Evolutionary conservation across 345 rosid species (phyloP), one percentile per base, ranked within the genome.

Genomic region (Abelmoschus esculentus): DNA sequence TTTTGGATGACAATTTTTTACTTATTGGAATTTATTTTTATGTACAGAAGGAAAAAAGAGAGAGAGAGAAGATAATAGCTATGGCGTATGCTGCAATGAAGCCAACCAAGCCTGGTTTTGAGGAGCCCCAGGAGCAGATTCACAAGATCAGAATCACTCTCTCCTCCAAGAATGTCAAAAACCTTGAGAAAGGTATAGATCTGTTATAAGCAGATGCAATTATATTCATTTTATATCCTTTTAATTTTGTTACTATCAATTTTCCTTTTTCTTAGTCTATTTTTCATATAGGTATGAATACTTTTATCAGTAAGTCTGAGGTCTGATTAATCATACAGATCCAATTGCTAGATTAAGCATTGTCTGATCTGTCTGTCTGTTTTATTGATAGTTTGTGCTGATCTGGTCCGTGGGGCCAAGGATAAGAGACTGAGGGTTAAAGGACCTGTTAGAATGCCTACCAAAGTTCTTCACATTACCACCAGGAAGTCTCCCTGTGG

Each of bases 121-220:
- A 87, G 69, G 96, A 87, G 9, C 28, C 89, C 0, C 80, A 81
- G 26, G 92, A 82, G 77, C 86, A 84, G 76, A 80, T 86, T 72
- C 92, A 89, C 66, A 87, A 86, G 83, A 89, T 89, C 73, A 81
- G 92, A 28, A 89, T 89, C 83, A 87, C 92, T 29, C 90, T 89
- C 7, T 87, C 90, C 66, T 89, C 96, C 14, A 89, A 86, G 73
- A 84, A 82, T 64, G 96, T 89, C 13, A 87, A 87, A 74, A 89
- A 89, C 64, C 84, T 89, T 2, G 92, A 89, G 75, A 89, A 89
- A 78, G 96, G 90, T 86, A 19, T 54, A 3, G 26, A 7, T 38
- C 14, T 69, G 58, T 18, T 46, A 3, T 54, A 17, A 1, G 10
- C 15, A 6, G 11, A 32, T 2, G 26, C 3, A 5, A 1, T 42